Evolutionary conservation across 1,284 basidiomycete species (phyloP), one percentile per base, ranked within the genome.

Genomic region (Trametes versicolor): DNA sequence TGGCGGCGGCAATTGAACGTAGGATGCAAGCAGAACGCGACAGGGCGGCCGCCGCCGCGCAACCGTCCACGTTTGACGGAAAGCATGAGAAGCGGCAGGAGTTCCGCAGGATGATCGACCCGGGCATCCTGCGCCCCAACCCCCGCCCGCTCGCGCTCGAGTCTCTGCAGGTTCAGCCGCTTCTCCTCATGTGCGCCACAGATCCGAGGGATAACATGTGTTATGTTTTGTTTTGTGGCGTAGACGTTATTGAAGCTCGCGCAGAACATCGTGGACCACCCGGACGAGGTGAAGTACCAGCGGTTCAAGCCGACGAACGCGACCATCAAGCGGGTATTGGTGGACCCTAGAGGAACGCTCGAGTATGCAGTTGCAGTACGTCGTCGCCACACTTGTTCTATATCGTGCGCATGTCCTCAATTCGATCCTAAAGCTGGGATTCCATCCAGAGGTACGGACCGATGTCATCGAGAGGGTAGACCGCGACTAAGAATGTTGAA

Each of bases 351-450:
- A 73, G 92, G 93, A 2, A 83, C 90, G 0, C 77, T 94, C 47
- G 92, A 94, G 74, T 94, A 91, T 78, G 91, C 90, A 3, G 82
- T 92, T 51, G 90, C 85, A 73, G 92, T 92, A 37, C 71, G 85
- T 74, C 23, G 43, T 25, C 7, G 10, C 23, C 32, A 29, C 25
- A 48, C 62, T n/a, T 53, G 43, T 39, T n/a, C 60, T 29, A 32
- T 36, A n/a, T 45, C 2, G 48, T 15, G 37, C 17, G 36, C 36
- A 36, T 48, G 4, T 45, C 21, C 25, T 51, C 17, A 37, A 7
- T 3, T 21, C 12, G 8, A 6, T 13, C 27, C 10, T 7, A 27
- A 43, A 93, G 91, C 83, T 93, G 71, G 92, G 91, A 12, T 93
- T 93, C 71, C 78, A 82, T 27, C 85, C 89, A 32, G 81, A 88